Percentiles rank a stretch among this genome's conserved stretches.
phyloP scores from a whole-genome alignment of 208 protist genomes.

The Wallacemonas sp. region DNA sequence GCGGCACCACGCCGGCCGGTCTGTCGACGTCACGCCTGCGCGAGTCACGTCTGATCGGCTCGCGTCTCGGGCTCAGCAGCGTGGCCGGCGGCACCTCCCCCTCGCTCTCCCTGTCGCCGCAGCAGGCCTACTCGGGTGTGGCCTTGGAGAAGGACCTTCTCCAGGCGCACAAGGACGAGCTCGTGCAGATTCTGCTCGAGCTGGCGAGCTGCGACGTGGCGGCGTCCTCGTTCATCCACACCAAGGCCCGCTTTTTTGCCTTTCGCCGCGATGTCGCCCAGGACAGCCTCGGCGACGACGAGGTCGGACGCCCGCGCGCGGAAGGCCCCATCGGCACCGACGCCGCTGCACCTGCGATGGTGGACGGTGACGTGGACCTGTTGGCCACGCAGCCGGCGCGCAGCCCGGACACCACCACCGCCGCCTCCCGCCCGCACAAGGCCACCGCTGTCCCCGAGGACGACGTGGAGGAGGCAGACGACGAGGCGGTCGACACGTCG shows the following conservation, averaged over 20 bases:
- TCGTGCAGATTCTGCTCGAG: constrained; percentile 75
- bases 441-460: neutral
- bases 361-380: neutral
- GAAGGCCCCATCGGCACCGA: too few relatives aligned
- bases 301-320: too few relatives aligned
- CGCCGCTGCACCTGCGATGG: too few relatives aligned
- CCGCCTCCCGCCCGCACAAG: too few relatives aligned
- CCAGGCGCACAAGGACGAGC: constrained; percentile 53
- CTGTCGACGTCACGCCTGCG: constrained; percentile 26
- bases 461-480: neutral
- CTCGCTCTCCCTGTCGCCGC: neutral
- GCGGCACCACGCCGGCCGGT: constrained; percentile 23
- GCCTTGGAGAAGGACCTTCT: constrained; percentile 62
- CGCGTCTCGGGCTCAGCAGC: constrained; percentile 11
- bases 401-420: too few relatives aligned
- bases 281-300: neutral
- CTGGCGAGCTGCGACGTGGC: constrained; percentile 64
- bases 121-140: constrained; percentile 17
- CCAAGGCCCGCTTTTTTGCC: constrained; percentile 64
- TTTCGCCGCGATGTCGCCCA: constrained; percentile 38
- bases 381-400: too few relatives aligned
- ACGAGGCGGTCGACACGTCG: neutral
- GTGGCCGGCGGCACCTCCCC: constrained; percentile 1
- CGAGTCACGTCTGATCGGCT: neutral
- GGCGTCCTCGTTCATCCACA: constrained; percentile 66